phyloP scores from a whole-genome alignment of 192 early-diverging fungal species.

The Coemansia sp. region DNA sequence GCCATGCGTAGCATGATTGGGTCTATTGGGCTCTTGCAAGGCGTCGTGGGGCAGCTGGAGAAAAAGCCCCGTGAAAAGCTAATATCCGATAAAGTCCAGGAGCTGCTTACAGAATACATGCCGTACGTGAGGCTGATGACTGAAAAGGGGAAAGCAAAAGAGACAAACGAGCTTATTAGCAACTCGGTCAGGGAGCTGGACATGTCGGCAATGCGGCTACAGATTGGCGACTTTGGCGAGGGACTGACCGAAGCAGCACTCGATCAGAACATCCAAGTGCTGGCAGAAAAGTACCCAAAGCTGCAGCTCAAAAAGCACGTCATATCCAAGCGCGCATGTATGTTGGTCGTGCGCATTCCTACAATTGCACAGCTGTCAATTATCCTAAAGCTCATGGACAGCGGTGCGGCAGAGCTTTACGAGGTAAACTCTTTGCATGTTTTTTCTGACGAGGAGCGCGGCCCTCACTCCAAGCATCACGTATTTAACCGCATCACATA shows the following conservation, averaged over 20 bases:
- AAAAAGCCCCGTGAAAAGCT: constrained; percentile 48
- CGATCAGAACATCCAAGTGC: constrained; percentile 18
- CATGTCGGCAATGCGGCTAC: constrained; percentile 46
- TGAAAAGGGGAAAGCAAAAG: constrained; percentile 26
- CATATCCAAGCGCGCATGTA: constrained; percentile 24
- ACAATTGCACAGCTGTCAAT: constrained; percentile 44
- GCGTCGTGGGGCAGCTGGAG: constrained; percentile 35
- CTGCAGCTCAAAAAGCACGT: constrained; percentile 20
- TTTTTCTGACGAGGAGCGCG: constrained; percentile 36
- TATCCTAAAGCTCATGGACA: constrained; percentile 31
- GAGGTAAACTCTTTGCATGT: constrained; percentile 35
- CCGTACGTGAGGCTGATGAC: constrained; percentile 46
- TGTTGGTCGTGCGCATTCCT: constrained; percentile 43
- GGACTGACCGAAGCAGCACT: constrained; percentile 24
- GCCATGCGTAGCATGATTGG: constrained; percentile 40
- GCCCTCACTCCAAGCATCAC: constrained; percentile 32
- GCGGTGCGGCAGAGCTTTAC: constrained; percentile 13
- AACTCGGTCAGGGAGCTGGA: constrained; percentile 39
- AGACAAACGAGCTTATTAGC: constrained; percentile 24
- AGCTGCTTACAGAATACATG: constrained; percentile 29
- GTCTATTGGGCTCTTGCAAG: constrained; percentile 26
- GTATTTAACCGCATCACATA: constrained; percentile 45
- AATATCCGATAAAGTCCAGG: constrained; percentile 35
- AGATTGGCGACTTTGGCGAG: constrained; percentile 47
- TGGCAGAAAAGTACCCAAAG: constrained; percentile 27